Evolutionary conservation across 768 basidiomycete genomes (phyloP).

Genomic region (Coprinopsis cinerea): DNA sequence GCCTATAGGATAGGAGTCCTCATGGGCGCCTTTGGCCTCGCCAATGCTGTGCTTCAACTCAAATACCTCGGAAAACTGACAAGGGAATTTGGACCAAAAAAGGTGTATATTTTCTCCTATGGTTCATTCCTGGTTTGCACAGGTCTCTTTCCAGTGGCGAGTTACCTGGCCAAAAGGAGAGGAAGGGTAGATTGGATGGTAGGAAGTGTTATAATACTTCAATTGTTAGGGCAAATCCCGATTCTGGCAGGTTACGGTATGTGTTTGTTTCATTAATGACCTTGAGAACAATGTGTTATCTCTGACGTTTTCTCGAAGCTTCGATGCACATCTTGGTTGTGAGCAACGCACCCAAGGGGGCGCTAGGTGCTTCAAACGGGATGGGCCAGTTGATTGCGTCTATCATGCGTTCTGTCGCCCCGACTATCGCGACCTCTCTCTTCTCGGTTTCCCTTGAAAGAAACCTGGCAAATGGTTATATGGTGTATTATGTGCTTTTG

Average conservation of each 20-base stretch:
- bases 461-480: conserved; percentile 40
- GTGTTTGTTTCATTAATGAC: neutral
- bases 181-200: conserved; percentile 3
- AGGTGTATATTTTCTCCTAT: conserved; percentile 27
- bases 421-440: conserved; percentile 49
- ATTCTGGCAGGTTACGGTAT: conserved; percentile 9
- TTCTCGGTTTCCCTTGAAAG: conserved; percentile 53
- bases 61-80: conserved; percentile 40
- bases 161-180: neutral
- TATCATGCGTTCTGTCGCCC: conserved; percentile 39
- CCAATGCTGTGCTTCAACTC: conserved; percentile 47
- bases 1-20: conserved; percentile 49
- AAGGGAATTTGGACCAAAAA: conserved; percentile 41
- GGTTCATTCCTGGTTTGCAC: conserved; percentile 13
- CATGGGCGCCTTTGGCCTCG: conserved; percentile 43
- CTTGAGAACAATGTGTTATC: neutral
- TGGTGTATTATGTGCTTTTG: conserved; percentile 40
- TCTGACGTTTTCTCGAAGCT: conserved; percentile 4
- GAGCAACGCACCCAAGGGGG: conserved; percentile 8
- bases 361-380: conserved; percentile 8
- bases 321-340: conserved; percentile 10
- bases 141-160: conserved; percentile 12
- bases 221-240: conserved; percentile 3
- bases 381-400: conserved; percentile 30
- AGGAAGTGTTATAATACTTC: conserved; percentile 1